These are phyloP conservation scores for Asclepias syriaca DNA, from an alignment of 257 asterid genomes.

Conservation along the genomic window DNA sequence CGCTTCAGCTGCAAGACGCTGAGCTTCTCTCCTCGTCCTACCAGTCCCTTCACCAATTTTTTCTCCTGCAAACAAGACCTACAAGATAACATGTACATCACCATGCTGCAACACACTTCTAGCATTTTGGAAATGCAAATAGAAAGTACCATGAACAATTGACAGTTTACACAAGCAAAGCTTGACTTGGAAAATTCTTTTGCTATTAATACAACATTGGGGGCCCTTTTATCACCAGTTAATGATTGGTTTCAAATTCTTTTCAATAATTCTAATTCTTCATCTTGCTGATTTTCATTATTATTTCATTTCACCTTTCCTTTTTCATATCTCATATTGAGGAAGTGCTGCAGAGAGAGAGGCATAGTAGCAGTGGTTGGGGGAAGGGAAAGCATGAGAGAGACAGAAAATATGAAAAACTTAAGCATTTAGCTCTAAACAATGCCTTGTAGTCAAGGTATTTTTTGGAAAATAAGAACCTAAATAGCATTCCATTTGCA, in stretches of 20 bases:
- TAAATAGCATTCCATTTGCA: neutral
- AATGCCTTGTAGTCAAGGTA: neutral
- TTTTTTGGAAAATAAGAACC: neutral
- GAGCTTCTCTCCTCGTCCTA: conserved; percentile 92
- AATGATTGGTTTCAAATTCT: neutral
- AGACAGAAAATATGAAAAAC: neutral
- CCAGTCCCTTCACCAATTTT: conserved; percentile 84
- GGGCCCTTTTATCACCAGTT: neutral
- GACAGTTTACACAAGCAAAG: neutral
- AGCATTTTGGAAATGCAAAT: conserved; percentile 2
- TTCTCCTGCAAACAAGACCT: conserved; percentile 89
- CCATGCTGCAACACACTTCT: conserved; percentile 8
- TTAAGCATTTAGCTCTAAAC: neutral
- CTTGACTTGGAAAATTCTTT: neutral
- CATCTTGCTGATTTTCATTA: neutral
- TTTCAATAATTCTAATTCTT: neutral
- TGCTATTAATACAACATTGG: neutral
- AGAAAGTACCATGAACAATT: neutral
- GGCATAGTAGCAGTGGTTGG: too few relatives aligned
- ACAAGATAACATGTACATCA: conserved; percentile 23
- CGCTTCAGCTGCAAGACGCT: conserved; percentile 65
- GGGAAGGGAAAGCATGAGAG: neutral
- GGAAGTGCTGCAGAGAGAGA: neutral
- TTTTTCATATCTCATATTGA: neutral
- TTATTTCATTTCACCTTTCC: conserved; percentile 1